These are phyloP conservation scores for Knufia petricola DNA, from an alignment of 2,329 filamentous ascomycete species.

Conservation along the genomic window DNA sequence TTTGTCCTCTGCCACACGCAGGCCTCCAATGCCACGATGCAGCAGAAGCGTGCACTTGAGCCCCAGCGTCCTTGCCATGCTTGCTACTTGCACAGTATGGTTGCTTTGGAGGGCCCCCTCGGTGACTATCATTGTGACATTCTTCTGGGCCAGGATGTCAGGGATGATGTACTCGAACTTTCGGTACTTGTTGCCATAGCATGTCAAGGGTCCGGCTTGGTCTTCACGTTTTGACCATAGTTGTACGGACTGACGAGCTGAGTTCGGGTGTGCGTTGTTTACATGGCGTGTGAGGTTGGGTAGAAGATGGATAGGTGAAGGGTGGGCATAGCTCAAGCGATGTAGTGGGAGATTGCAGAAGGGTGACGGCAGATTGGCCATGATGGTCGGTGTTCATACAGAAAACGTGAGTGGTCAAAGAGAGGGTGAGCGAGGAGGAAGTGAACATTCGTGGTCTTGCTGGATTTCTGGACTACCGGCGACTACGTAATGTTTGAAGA, in stretches of 20 bases:
- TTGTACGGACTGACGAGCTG: neutral
- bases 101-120: slow-evolving; percentile 31
- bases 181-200: slow-evolving; percentile 31
- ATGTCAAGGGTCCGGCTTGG: slow-evolving; percentile 28
- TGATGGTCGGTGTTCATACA: neutral
- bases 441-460: too few species aligned
- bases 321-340: neutral
- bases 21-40: slow-evolving; percentile 25
- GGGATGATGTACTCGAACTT: slow-evolving; percentile 32
- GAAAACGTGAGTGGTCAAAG: neutral
- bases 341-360: slow-evolving; percentile 4
- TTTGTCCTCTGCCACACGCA: slow-evolving; percentile 3
- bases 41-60: slow-evolving; percentile 25
- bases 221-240: slow-evolving; percentile 30
- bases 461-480: too few species aligned
- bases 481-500: too few species aligned
- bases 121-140: slow-evolving; percentile 27
- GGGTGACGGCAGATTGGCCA: neutral
- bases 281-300: neutral
- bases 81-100: slow-evolving; percentile 29
- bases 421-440: too few species aligned
- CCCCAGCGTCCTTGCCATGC: slow-evolving; percentile 25
- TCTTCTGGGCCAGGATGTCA: slow-evolving; percentile 24
- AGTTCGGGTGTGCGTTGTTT: neutral
- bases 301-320: slow-evolving; percentile 6